Percentiles rank a stretch among this genome's conserved stretches.
phyloP scores from a whole-genome alignment of 106 monocot species.

The Amphibolis antarctica region DNA sequence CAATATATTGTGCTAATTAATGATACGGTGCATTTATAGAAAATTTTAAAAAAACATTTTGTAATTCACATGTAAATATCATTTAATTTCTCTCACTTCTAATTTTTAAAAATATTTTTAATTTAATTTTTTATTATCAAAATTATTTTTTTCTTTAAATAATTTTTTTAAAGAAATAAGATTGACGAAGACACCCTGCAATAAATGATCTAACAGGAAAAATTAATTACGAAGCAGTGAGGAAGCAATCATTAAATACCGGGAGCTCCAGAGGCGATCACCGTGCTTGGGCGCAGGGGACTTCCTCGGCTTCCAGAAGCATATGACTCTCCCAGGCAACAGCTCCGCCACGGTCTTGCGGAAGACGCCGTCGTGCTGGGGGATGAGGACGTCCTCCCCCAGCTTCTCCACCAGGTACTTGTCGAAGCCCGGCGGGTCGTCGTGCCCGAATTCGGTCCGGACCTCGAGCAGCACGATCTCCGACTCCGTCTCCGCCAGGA shows the following conservation, averaged over 20 bases:
- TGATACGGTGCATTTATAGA: no score
- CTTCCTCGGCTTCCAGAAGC: slow-evolving; percentile 81
- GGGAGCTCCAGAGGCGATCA: slow-evolving; percentile 31
- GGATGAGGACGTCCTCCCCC: slow-evolving; percentile 51
- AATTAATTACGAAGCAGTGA: no score
- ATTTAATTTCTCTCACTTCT: no score
- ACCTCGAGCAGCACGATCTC: slow-evolving; percentile 76
- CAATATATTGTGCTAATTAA: no score
- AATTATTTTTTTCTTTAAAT: no score
- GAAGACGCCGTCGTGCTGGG: slow-evolving; percentile 61
- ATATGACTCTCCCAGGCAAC: slow-evolving; percentile 59
- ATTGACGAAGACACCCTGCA: no score
- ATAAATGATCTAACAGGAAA: no score
- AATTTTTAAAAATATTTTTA: no score
- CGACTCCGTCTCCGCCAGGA: slow-evolving; percentile 40
- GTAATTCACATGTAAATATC: no score
- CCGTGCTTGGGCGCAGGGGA: slow-evolving; percentile 42
- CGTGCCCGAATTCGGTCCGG: slow-evolving; percentile 78
- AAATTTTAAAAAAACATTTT: no score
- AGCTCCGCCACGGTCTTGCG: slow-evolving; percentile 56
- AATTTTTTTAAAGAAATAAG: no score
- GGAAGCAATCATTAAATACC: slow-evolving; percentile 7
- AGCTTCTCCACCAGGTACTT: slow-evolving; percentile 50
- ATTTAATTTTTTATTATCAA: no score
- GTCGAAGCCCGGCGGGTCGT: slow-evolving; percentile 69